phyloP scores from a whole-genome alignment of 2,329 filamentous ascomycete species.

The Myrmaecium sp. region DNA sequence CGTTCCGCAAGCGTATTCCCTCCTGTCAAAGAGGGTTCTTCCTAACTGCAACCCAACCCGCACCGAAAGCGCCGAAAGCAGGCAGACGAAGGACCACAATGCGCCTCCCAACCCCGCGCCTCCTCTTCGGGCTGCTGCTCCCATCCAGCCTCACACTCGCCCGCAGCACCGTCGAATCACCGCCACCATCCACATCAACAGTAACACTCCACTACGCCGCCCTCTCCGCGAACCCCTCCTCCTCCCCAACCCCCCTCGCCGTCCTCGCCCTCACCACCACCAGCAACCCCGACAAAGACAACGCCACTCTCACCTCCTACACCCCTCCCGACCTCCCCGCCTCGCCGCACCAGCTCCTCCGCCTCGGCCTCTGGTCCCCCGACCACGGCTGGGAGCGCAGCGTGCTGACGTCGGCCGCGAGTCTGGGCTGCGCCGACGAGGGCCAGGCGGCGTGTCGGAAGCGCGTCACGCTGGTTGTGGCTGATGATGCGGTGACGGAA shows the following conservation, averaged over 20 bases:
- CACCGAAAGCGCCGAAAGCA: too few relatives aligned
- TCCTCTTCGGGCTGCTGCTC: constrained; percentile 16
- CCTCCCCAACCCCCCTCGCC: constrained; percentile 14
- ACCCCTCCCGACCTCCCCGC: constrained; percentile 19
- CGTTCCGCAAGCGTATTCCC: too few relatives aligned
- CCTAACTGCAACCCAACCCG: too few relatives aligned
- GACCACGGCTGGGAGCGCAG: constrained; percentile 25
- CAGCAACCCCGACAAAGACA: constrained; percentile 15
- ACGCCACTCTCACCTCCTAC: constrained; percentile 20
- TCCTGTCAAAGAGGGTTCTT: too few relatives aligned
- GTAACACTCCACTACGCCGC: constrained; percentile 21
- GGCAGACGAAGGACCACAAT: too few relatives aligned
- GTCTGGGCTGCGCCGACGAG: constrained; percentile 24
- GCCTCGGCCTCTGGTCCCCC: constrained; percentile 24
- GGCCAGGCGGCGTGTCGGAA: too few relatives aligned
- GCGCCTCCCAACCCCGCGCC: constrained; percentile 14
- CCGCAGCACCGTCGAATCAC: constrained; percentile 10
- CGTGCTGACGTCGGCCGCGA: constrained; percentile 27
- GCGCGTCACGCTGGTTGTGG: too few relatives aligned
- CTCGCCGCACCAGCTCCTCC: constrained; percentile 21
- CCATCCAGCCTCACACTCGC: constrained; percentile 30
- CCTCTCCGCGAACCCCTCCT: constrained; percentile 8
- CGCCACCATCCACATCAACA: constrained; percentile 8
- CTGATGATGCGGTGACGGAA: constrained; percentile 27
- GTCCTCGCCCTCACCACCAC: constrained; percentile 12